Evolutionary conservation across 2,329 filamentous ascomycete species (phyloP).

Genomic region (Ilyonectria destructans): DNA sequence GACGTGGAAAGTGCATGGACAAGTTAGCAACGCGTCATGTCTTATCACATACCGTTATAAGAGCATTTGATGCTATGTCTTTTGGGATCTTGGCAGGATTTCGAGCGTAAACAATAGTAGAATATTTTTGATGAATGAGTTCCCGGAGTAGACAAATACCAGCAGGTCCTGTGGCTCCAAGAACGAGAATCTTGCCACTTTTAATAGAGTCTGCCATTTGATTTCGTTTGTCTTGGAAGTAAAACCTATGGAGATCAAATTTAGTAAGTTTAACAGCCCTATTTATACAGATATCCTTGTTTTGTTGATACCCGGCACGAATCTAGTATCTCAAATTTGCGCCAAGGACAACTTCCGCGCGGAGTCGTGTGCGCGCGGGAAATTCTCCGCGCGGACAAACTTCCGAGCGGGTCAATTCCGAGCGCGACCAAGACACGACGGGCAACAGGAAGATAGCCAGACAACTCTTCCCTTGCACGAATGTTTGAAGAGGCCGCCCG

Average conservation of each 20-base stretch:
- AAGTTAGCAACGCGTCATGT: neutral
- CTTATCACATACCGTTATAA: slow-evolving; percentile 24
- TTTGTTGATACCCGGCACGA: neutral
- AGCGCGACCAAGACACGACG: neutral
- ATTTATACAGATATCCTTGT: neutral
- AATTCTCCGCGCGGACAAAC: slow-evolving; percentile 11
- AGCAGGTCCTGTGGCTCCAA: slow-evolving; percentile 53
- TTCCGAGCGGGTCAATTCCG: slow-evolving; percentile 1
- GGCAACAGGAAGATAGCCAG: neutral
- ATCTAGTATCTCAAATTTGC: neutral
- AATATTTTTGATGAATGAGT: slow-evolving; percentile 47
- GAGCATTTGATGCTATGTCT: slow-evolving; percentile 12
- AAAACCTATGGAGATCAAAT: too few species aligned
- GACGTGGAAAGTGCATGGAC: neutral
- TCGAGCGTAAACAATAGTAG: slow-evolving; percentile 41
- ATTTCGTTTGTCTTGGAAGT: neutral
- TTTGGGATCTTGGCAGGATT: slow-evolving; percentile 28
- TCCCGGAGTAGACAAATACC: slow-evolving; percentile 52
- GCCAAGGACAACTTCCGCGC: neutral
- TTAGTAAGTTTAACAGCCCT: too few species aligned
- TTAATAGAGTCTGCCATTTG: neutral
- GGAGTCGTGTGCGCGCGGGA: slow-evolving; percentile 7
- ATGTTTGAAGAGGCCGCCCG: neutral
- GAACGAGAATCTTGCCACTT: slow-evolving; percentile 42
- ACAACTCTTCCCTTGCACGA: neutral